These are phyloP conservation scores for Didymellaceae sp. DNA, from an alignment of 2,329 filamentous ascomycete genomes.

Conservation along the genomic window DNA sequence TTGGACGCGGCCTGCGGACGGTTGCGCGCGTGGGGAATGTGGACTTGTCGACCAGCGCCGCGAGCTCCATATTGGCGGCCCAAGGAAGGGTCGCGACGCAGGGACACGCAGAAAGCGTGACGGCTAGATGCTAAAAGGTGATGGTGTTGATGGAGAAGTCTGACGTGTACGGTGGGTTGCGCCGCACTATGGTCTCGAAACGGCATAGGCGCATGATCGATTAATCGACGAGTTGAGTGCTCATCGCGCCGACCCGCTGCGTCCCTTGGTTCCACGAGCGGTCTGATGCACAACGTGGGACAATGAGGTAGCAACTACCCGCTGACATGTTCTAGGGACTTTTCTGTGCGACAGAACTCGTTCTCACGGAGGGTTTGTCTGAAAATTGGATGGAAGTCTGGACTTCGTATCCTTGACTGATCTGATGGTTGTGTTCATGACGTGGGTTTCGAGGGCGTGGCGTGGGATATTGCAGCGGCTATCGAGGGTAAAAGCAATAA, in stretches of 20 bases:
- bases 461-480: constrained; percentile 37
- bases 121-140: constrained; percentile 25
- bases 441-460: constrained; percentile 34
- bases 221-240: constrained; percentile 6
- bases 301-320: constrained; percentile 21
- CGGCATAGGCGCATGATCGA: constrained; percentile 5
- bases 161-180: constrained; percentile 38
- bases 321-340: constrained; percentile 20
- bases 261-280: constrained; percentile 24
- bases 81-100: constrained; percentile 35
- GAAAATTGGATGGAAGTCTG: constrained; percentile 7
- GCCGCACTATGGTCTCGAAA: constrained; percentile 16
- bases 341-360: constrained; percentile 23
- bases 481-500: constrained; percentile 34
- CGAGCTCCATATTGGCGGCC: constrained; percentile 28
- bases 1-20: constrained; percentile 24
- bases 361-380: no score
- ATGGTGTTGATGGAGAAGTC: constrained; percentile 34
- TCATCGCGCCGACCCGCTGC: constrained; percentile 31
- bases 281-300: constrained; percentile 32
- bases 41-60: constrained; percentile 26
- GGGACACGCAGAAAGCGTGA: constrained; percentile 31
- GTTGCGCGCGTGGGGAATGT: constrained; percentile 31
- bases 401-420: constrained; percentile 9
- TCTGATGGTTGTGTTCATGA: constrained; percentile 26